Evolutionary conservation across 1,284 basidiomycete species (phyloP), one percentile per base, ranked within the genome.

Genomic region (Malassezia equina): DNA sequence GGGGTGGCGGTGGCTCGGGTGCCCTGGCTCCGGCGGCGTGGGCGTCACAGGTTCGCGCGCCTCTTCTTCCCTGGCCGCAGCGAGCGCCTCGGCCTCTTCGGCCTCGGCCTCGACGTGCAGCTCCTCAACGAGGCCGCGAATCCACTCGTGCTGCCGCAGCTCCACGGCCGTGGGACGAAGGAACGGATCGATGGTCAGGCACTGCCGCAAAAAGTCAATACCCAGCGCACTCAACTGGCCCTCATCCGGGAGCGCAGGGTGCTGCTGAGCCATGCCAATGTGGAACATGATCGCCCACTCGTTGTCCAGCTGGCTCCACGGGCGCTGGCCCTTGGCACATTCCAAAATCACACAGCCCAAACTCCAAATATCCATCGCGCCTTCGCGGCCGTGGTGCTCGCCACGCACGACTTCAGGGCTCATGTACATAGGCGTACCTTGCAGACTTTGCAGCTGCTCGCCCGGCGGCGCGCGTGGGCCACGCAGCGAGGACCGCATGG

Each of bases 201-300:
- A 96, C 67, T 85, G 83, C 54, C 88, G 84, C 75, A 96, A 90
- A 75, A 98, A 98, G 75, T 86, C 85, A 71, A 96, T 93, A 25
- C 94, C 94, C 43, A 86, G 75, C 36, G 86, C 84, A 66, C 88
- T 87, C 34, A 98, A 82, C 76, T 98, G 89, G 47, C 83, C 83
- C 3, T 87, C 82, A 59, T 95, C 90, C 1, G 94, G 94, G 12
- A 99, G 78, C 2, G 90, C 91, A 7, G 94, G 94, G 70, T 94
- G 90, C 70, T 98, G 88, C 7, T 90, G 93, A 1, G 93, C 89
- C 54, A 96, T 90, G 48, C 93, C 91, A 47, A 95, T 95, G 74
- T 95, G 91, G 80, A 95, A 96, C 91, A 95, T 95, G 77, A 95
- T 93, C 5, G 90, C 90, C 91, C 94, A 98, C 81, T 98, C 93